A percentile compares a stretch with the other conserved stretches of the same genome.
Conservation (phyloP, 306 rosid species). For the Gynostemma pentaphyllum region DNA sequence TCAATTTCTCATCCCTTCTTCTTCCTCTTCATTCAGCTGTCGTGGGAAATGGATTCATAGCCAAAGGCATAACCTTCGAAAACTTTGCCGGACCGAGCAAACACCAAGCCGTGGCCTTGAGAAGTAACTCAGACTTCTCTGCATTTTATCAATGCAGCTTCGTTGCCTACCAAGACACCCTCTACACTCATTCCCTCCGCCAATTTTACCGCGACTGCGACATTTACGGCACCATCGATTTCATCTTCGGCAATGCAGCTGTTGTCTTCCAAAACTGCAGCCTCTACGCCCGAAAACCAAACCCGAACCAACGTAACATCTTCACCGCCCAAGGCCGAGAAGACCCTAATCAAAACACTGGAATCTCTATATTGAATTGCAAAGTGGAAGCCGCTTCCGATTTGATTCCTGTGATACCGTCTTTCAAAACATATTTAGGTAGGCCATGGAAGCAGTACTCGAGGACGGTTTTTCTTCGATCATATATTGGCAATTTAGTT, state of each 20-base stretch:
- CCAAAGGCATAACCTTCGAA: slow-evolving; percentile 72
- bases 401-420: slow-evolving; percentile 30
- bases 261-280: slow-evolving; percentile 70
- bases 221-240: slow-evolving; percentile 70
- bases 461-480: slow-evolving; percentile 42
- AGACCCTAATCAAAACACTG: slow-evolving; percentile 85
- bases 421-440: slow-evolving; percentile 50
- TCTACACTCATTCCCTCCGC: slow-evolving; percentile 77
- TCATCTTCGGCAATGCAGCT: slow-evolving; percentile 79
- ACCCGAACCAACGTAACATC: slow-evolving; percentile 42
- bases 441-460: slow-evolving; percentile 83
- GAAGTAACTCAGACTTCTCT: slow-evolving; percentile 62
- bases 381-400: slow-evolving; percentile 61
- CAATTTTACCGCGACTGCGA: slow-evolving; percentile 87
- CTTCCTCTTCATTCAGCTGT: slow-evolving; percentile 32
- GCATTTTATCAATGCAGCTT: slow-evolving; percentile 79
- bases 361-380: slow-evolving; percentile 50
- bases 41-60: slow-evolving; percentile 64
- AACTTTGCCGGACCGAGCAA: slow-evolving; percentile 78
- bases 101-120: slow-evolving; percentile 82
- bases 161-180: slow-evolving; percentile 84
- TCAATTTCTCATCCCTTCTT: too few species aligned
- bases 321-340: slow-evolving; percentile 83
- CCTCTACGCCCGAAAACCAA: slow-evolving; percentile 64
- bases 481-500: slow-evolving; percentile 41